Base-by-base conservation (phyloP, 2,329 filamentous ascomycete species). In the Fusarium sp. region DNA sequence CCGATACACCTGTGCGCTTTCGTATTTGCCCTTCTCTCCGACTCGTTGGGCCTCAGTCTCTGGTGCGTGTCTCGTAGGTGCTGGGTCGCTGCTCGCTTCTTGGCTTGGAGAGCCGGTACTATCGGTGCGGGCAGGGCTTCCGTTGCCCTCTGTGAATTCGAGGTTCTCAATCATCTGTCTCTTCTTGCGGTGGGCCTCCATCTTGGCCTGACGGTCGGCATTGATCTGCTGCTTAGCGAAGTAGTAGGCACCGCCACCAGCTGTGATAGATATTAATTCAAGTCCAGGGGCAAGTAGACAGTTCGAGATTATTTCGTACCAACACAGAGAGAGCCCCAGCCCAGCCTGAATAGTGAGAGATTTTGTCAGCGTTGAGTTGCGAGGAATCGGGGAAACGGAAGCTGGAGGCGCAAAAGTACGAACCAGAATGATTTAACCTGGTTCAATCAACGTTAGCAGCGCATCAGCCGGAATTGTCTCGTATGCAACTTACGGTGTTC, bases 141-240 rank as follows among this genome's bases (percentile, higher is more conserved):
- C 79, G 61, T 75, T 73, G 69, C 61, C 76, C 69, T 62, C 72
- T 9, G 77, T 71, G 67, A 83, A 76, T 70, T 88, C 84, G 57
- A 87, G 76, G n/a, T 80, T 80, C 23, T 83, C 77, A 36, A 82
- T 78, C 68, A 81, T 78, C 54, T 83, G 84, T 78, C 84, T 88
- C 78, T 89, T 88, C 68, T 86, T 78, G 51, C 84, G 82, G 55
- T 82, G 84, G 59, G 90, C 87, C 69, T 90, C 84, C 65, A 90
- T 85, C 70, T 91, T 87, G 58, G 86, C 80, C 59, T 85, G 83
- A 64, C 94, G 91, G 77, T 97, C 93, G 68, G 91, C 91, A 74
- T 97, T 97, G 84, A 99, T 96, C 76, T 88, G 89, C 73, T 87
- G 85, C 83, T 99, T 99, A 64, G 95, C 95, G 75, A 97, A 97